Conservation (phyloP, 2,329 filamentous ascomycete species). For the Pseudocercospora pini-densiflorae region DNA sequence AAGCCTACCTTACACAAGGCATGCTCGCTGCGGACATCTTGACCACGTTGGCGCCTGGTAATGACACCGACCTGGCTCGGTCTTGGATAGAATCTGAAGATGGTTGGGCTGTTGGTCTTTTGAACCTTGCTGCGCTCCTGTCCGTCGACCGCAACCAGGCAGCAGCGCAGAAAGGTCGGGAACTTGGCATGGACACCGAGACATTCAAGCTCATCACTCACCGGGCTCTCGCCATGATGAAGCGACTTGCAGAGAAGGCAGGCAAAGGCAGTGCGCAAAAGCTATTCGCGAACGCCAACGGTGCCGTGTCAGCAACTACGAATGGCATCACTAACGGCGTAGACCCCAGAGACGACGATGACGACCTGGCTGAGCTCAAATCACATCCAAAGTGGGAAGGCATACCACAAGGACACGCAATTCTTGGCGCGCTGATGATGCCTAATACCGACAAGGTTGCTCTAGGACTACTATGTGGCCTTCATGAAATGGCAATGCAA, state of each 20-base stretch:
- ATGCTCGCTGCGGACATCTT: slow-evolving; percentile 89
- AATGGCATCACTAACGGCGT: slow-evolving; percentile 1
- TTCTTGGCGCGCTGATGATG: slow-evolving; percentile 53
- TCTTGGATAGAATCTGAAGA: slow-evolving; percentile 84
- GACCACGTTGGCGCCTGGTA: slow-evolving; percentile 64
- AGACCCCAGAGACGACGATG: slow-evolving; percentile 17
- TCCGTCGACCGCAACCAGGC: slow-evolving; percentile 59
- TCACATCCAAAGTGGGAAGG: slow-evolving; percentile 46
- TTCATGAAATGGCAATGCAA: slow-evolving; percentile 43
- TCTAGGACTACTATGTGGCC: slow-evolving; percentile 46
- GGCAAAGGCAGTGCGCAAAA: slow-evolving; percentile 34
- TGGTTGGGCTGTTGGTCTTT: slow-evolving; percentile 79
- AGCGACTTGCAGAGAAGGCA: slow-evolving; percentile 51
- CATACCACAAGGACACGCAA: slow-evolving; percentile 51
- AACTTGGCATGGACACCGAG: slow-evolving; percentile 36
- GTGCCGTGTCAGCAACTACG: slow-evolving; percentile 13
- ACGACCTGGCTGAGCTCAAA: slow-evolving; percentile 15
- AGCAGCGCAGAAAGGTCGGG: slow-evolving; percentile 25
- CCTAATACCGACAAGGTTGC: slow-evolving; percentile 49
- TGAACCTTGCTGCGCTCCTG: slow-evolving; percentile 74
- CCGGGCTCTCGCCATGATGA: slow-evolving; percentile 53
- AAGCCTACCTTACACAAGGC: slow-evolving; percentile 89
- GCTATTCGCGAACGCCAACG: background rate
- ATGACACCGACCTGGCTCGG: slow-evolving; percentile 64
- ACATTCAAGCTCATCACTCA: slow-evolving; percentile 44